Base-by-base conservation (phyloP, 768 basidiomycete genomes). In the Pisolithus sp. region DNA sequence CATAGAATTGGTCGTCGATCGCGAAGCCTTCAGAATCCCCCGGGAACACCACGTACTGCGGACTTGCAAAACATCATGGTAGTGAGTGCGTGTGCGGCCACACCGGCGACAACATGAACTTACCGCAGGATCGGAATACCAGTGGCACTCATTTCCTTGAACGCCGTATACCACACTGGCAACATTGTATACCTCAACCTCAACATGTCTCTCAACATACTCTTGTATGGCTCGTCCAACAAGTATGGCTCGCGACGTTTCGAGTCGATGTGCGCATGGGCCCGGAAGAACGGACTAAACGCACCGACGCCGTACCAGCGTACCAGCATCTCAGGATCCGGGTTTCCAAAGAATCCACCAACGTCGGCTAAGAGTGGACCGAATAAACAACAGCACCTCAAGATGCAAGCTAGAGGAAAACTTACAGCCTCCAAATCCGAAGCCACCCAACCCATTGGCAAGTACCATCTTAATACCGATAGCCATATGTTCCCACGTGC, bases 271-370 rank as follows among this genome's bases (percentile, higher is more conserved):
- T 97, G 95, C 10, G 94, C 95, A 68, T 99, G 96, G 2, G 95
- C 96, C 53, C 96, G 82, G 85, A 98, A 94, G 82, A 99, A 99
- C 6, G 96, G 95, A 48, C 85, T 85, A 70, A 98, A 95, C 1
- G 83, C 81, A 23, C 96, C 96, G 46, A 95, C 89, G 71, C 89
- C 92, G 59, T 99, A 98, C 94, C 95, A 99, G 45, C 96, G 78
- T 8, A 93, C 85, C 31, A 99, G 82, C 83, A 98, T 92, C 62
- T 98, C 96, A 0, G 87, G 78, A 42, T 86, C 83, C 0, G 96
- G 94, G 68, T 98, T 94, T 17, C 95, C 94, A 63, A 98, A 98
- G 84, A 98, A 99, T 15, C 96, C 96, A 18, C 96, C 95, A 48
- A 98, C 93, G 61, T 99, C 96, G 55, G 96, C 95, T 98, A 57